phyloP scores from a whole-genome alignment of 1,139 yeast genomes.

The Candida tunisiensis region DNA sequence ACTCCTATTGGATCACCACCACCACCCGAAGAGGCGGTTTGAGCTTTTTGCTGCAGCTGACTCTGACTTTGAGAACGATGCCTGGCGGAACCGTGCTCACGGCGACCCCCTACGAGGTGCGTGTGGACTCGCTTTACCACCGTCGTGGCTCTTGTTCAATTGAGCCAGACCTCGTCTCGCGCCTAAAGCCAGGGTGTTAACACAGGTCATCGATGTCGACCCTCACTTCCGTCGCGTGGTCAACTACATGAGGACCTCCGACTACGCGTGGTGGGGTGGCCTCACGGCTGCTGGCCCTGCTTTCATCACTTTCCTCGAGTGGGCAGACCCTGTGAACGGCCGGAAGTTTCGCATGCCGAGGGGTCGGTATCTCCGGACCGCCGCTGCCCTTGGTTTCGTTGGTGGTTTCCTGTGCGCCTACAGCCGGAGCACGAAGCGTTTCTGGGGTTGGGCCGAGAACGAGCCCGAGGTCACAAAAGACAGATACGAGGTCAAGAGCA shows the following conservation, averaged over 20 bases:
- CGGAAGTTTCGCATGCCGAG: slow-evolving; percentile 38
- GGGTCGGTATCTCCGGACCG: slow-evolving; percentile 43
- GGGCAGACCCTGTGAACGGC: too few relatives aligned
- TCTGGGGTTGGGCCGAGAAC: slow-evolving; percentile 70
- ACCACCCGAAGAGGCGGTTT: too few relatives aligned
- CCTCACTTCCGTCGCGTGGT: slow-evolving; percentile 65
- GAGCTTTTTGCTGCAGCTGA: too few relatives aligned
- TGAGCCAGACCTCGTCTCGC: too few relatives aligned
- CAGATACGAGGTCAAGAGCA: slow-evolving; percentile 54
- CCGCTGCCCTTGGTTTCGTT: slow-evolving; percentile 38
- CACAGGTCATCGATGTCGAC: slow-evolving; percentile 60
- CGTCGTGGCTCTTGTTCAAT: too few relatives aligned
- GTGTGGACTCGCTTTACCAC: too few relatives aligned
- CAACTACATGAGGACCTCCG: slow-evolving; percentile 53
- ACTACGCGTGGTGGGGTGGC: slow-evolving; percentile 49
- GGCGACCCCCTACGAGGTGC: too few relatives aligned
- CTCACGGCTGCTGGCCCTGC: slow-evolving; percentile 49
- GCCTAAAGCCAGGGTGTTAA: too few relatives aligned
- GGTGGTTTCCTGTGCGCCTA: slow-evolving; percentile 66
- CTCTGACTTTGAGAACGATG: too few relatives aligned
- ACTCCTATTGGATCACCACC: too few relatives aligned
- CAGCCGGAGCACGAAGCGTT: slow-evolving; percentile 45
- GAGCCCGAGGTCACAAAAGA: slow-evolving; percentile 55
- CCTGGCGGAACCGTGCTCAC: too few relatives aligned
- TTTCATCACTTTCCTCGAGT: slow-evolving; percentile 26